phyloP scores from a whole-genome alignment of 768 basidiomycete species.

The Fistulinella prunicolor region DNA sequence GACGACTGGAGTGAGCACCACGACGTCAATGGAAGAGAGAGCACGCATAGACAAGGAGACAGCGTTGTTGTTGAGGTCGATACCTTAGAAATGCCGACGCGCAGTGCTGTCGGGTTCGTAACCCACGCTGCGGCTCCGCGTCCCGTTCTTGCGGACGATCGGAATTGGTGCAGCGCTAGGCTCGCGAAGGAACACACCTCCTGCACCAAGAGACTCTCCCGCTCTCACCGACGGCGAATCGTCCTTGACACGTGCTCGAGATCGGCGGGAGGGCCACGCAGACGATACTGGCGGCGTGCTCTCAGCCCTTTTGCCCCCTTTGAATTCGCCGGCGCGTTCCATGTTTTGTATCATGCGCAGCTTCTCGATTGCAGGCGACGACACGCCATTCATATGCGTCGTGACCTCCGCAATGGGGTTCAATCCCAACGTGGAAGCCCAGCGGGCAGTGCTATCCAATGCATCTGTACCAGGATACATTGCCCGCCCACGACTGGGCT shows the following conservation, averaged over 20 bases:
- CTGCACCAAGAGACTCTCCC: constrained; percentile 2
- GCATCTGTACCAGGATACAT: constrained; percentile 19
- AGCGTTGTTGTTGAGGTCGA: background rate
- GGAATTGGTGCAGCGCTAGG: constrained; percentile 25
- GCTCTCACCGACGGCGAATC: constrained; percentile 2
- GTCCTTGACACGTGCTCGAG: constrained; percentile 14
- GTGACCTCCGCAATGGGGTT: constrained; percentile 23
- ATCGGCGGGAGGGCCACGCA: constrained; percentile 15
- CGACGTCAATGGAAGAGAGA: background rate
- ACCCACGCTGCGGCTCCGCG: constrained; percentile 30
- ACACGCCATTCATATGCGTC: constrained; percentile 11
- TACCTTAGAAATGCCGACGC: constrained; percentile 15
- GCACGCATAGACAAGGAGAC: background rate
- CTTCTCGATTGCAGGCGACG: constrained; percentile 18
- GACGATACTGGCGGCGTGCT: constrained; percentile 29
- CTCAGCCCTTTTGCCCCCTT: constrained; percentile 24
- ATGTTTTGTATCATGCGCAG: constrained; percentile 21
- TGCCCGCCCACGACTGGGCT: constrained; percentile 20
- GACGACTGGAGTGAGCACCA: background rate
- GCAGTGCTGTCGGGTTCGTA: constrained; percentile 13
- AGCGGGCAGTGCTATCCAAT: constrained; percentile 27
- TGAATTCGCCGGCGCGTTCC: background rate
- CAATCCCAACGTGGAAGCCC: constrained; percentile 24
- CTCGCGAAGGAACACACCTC: constrained; percentile 27
- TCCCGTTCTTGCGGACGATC: constrained; percentile 17